Evolutionary conservation across 2,329 filamentous ascomycete species (phyloP).

Genomic region (Coniochaeta pulveracea): DNA sequence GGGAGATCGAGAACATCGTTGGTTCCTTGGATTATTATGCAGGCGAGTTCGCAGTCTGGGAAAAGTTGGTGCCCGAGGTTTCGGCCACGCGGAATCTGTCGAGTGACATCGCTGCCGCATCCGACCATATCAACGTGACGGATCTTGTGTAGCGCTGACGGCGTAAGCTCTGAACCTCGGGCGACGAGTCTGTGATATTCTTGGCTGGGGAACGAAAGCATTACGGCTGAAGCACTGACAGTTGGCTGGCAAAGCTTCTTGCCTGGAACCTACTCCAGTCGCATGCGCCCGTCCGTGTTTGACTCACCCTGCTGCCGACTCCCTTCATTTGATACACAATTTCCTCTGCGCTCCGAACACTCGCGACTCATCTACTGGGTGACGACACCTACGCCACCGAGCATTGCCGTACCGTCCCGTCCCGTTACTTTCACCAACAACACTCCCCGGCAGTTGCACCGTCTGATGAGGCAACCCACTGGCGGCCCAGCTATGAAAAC

Average conservation of each 20-base stretch:
- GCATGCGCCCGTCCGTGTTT: constrained; percentile 1
- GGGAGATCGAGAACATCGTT: neutral
- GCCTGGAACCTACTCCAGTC: neutral
- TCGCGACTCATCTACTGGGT: neutral
- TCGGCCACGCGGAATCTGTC: neutral
- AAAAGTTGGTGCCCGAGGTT: neutral
- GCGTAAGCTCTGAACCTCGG: neutral
- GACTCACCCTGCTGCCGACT: no score
- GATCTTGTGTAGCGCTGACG: constrained; percentile 2
- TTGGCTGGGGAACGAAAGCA: no score
- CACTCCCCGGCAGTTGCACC: no score
- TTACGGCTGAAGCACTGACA: neutral
- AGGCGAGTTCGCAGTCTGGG: neutral
- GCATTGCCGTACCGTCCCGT: neutral
- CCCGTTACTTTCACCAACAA: neutral
- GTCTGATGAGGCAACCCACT: neutral
- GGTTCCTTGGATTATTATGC: no score
- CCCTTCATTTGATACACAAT: neutral
- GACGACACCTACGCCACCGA: neutral
- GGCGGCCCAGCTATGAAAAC: neutral
- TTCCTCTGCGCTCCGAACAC: neutral
- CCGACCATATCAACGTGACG: neutral
- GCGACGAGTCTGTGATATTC: neutral
- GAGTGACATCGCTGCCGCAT: constrained; percentile 1
- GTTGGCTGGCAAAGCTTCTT: neutral